A percentile compares a stretch with the other conserved stretches of the same genome.
phyloP scores from a whole-genome alignment of 2,329 filamentous ascomycete genomes.

The Fusarium fracticaudum region DNA sequence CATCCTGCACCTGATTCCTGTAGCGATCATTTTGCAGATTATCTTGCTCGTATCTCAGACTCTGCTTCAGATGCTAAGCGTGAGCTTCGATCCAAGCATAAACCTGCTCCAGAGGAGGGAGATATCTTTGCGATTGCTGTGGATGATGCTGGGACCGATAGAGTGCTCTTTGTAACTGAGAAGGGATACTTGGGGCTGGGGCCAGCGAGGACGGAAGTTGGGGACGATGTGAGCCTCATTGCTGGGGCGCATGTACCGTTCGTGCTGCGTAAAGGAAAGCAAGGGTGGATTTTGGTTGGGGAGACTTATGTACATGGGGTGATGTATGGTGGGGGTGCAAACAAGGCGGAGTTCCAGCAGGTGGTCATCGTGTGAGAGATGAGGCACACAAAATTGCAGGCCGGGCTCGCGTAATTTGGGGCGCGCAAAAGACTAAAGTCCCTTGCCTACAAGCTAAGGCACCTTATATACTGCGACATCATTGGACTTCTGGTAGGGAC shows the following conservation, averaged over 20 bases:
- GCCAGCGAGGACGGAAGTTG: neutral
- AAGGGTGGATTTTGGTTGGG: neutral
- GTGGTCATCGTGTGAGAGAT: no score
- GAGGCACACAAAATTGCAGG: no score
- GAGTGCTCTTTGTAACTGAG: neutral
- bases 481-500: no score
- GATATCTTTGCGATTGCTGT: conserved; percentile 10
- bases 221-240: neutral
- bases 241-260: conserved; percentile 4
- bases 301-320: neutral
- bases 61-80: neutral
- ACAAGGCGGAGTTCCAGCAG: neutral
- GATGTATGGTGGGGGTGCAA: neutral
- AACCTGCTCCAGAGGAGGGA: neutral
- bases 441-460: no score
- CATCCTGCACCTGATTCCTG: conserved; percentile 1
- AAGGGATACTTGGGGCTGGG: neutral
- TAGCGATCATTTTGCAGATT: neutral
- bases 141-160: conserved; percentile 2
- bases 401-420: no score
- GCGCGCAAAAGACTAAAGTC: no score
- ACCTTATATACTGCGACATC: no score
- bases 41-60: neutral
- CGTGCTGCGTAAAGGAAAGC: neutral
- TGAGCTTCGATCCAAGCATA: neutral